Evolutionary conservation across 202 grass and related monocot genomes (phyloP).

Genomic region (Brachypodium distachyon): DNA sequence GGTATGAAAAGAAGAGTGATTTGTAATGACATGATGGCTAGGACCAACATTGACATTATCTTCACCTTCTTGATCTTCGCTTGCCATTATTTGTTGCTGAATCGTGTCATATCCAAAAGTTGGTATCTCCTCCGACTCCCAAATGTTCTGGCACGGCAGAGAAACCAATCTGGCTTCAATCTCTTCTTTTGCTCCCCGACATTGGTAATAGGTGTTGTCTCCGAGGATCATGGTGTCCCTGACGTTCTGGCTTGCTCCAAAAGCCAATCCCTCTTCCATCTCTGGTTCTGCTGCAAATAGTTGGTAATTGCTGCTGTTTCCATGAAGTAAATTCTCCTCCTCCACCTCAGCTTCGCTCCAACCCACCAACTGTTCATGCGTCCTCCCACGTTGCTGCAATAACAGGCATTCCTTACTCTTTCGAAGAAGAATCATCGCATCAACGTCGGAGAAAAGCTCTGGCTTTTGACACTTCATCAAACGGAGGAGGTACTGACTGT

Average conservation of each 20-base stretch:
- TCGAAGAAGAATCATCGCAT: background rate
- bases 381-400: background rate
- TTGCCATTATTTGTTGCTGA: background rate
- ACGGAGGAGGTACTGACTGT: background rate
- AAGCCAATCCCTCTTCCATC: background rate
- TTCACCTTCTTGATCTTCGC: background rate
- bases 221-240: too few species aligned
- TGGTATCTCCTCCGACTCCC: constrained; percentile 7
- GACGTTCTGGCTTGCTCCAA: background rate
- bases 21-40: background rate
- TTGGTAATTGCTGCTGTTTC: background rate
- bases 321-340: background rate
- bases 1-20: background rate
- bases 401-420: background rate
- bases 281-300: background rate
- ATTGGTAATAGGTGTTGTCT: background rate
- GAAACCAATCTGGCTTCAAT: background rate
- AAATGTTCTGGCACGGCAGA: background rate
- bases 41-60: background rate
- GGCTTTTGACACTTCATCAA: constrained; percentile 23
- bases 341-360: background rate
- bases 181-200: background rate
- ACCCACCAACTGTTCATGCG: background rate
- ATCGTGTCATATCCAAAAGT: background rate
- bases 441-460: background rate